Evolutionary conservation across 192 early-diverging fungal species (phyloP).

Genomic region (Globomyces pollinis-pini): DNA sequence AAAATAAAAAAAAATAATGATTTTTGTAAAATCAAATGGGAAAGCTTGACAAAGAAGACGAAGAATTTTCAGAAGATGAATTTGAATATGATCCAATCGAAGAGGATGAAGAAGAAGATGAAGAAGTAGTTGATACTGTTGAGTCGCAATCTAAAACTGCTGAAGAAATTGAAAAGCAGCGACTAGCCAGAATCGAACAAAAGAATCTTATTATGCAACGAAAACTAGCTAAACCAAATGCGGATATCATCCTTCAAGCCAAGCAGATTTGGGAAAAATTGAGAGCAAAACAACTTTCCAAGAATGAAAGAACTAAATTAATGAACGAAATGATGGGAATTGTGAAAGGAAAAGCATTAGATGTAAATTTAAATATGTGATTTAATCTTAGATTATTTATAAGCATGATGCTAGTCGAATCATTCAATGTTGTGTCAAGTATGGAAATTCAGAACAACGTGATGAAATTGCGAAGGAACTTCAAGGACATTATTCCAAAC

Average conservation of each 20-base stretch:
- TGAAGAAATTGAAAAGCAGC: conserved; percentile 5
- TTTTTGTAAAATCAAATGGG: too few relatives aligned
- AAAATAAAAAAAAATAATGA: too few relatives aligned
- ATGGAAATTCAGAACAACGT: conserved; percentile 71
- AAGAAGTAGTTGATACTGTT: too few relatives aligned
- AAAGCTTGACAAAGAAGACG: too few relatives aligned
- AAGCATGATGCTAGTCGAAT: conserved; percentile 94
- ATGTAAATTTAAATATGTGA: conserved; percentile 38
- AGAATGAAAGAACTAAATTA: conserved; percentile 47
- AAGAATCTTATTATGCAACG: conserved; percentile 43
- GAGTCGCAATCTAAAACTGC: not conserved
- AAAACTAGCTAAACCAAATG: conserved; percentile 54
- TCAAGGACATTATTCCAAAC: conserved; percentile 61
- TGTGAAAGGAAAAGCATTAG: conserved; percentile 71
- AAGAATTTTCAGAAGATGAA: not conserved
- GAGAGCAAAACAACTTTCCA: conserved; percentile 61
- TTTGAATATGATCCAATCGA: not conserved
- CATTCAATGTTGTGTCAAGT: conserved; percentile 85
- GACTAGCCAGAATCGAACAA: conserved; percentile 21
- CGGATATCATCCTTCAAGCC: conserved; percentile 60
- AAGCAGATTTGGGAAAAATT: conserved; percentile 84
- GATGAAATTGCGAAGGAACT: conserved; percentile 74
- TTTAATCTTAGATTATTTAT: conserved; percentile 57
- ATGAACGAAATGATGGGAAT: conserved; percentile 79
- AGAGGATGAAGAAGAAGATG: not conserved